Base-by-base conservation (phyloP, 768 basidiomycete genomes). In the Suillus brevipes region DNA sequence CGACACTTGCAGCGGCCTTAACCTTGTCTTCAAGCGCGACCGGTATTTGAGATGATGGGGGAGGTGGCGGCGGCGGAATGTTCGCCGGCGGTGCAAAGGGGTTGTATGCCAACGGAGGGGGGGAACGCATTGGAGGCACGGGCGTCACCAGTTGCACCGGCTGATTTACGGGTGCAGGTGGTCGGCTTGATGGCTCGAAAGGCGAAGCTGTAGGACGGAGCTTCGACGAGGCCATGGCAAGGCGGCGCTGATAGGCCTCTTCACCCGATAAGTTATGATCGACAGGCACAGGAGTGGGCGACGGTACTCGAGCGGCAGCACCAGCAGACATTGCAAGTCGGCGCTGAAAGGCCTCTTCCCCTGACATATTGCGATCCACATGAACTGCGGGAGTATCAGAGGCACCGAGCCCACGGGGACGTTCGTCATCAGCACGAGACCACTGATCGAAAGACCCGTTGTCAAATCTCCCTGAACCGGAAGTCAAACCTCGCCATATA, bases 281-380 rank as follows among this genome's bases (percentile, higher is more conserved):
- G 0, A 84, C 75, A 1, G 76, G 72, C 5, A 78, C 76, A 23
- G 83, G 77, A 20, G 83, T 42, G 3, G 76, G 65, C 55, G 72
- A 75, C 37, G 67, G 68, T 1, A 61, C 69, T 28, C 67, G 69
- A n/a, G 74, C 65, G 14, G 56, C 65, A 10, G 65, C 64, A 28
- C 65, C 37, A 14, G 75, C 73, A 5, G 91, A 91, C 83, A 94
- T 81, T 9, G 91, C 89, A 20, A 92, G 80, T 28, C 92, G 87
- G 37, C 90, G 88, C 70, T 88, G 87, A 72, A 89, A 94, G 5
- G 90, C 92, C 70, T 92, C 92, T 60, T 94, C 92, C 10, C 92
- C 92, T 2, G 89, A 87, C 67, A 91, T 76, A 42, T 75, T 78
- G 34, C 78, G 78, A 50, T 85, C 82, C 4, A 84, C 73, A 7